These are phyloP conservation scores for Neurospora sp. DNA, from an alignment of 495 filamentous ascomycete species.

Conservation along the genomic window DNA sequence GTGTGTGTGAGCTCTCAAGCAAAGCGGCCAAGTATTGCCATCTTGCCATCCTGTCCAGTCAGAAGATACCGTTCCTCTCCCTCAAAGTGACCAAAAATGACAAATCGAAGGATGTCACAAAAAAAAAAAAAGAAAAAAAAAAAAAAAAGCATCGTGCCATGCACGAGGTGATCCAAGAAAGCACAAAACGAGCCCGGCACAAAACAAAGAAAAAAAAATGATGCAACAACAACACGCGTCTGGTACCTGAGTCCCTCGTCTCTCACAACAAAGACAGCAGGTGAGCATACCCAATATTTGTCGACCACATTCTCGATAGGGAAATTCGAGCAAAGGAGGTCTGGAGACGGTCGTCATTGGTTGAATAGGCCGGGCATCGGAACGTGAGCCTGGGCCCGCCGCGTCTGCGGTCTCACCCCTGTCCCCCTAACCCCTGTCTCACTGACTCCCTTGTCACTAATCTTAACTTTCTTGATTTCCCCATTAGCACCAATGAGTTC, in stretches of 20 bases:
- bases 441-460: not conserved
- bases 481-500: not conserved
- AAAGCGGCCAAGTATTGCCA: not conserved
- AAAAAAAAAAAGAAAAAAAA: not conserved
- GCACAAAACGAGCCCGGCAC: not conserved
- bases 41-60: not conserved
- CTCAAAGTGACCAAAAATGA: not conserved
- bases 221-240: not conserved
- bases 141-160: not conserved
- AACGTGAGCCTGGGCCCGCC: not conserved
- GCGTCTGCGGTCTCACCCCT: not conserved
- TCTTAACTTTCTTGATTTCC: not conserved
- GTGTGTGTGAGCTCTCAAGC: not conserved
- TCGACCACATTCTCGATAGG: not conserved
- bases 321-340: not conserved
- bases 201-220: not conserved
- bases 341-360: not conserved
- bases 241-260: not conserved
- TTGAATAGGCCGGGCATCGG: not conserved
- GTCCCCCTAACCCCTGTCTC: not conserved
- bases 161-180: not conserved
- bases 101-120: not conserved
- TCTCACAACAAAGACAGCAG: not conserved
- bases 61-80: not conserved
- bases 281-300: not conserved